These are phyloP conservation scores for Primulina eburnea DNA, from an alignment of 257 asterid genomes.

Conservation along the genomic window DNA sequence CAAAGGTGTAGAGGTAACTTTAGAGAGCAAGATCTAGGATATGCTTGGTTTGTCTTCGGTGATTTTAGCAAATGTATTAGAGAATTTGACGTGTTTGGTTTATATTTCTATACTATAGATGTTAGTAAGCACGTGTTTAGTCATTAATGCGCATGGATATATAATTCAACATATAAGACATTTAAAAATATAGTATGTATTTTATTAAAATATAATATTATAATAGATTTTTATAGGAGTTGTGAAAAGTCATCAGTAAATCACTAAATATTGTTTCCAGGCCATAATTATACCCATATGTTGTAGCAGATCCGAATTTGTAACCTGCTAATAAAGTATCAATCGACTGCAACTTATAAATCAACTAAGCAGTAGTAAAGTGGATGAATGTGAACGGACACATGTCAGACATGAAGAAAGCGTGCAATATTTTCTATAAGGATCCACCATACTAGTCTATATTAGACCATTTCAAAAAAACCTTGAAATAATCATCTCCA, in stretches of 20 bases:
- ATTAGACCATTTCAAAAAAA: conserved; percentile 3
- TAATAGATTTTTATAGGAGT: background rate
- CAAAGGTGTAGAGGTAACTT: conserved; percentile 5
- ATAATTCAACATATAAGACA: background rate
- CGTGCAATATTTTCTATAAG: conserved; percentile 12
- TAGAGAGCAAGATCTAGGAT: background rate
- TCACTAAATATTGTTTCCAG: no score
- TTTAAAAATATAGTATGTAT: no score
- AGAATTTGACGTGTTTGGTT: background rate
- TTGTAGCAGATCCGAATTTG: background rate
- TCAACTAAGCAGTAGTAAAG: background rate
- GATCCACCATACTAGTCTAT: conserved; percentile 8
- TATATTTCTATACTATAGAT: background rate
- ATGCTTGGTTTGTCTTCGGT: background rate
- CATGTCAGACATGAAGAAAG: background rate
- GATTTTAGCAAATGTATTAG: background rate
- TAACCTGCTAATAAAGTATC: background rate
- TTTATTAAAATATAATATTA: no score
- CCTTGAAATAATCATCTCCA: conserved; percentile 6
- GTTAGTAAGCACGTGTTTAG: background rate
- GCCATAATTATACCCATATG: no score
- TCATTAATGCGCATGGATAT: background rate
- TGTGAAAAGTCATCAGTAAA: background rate
- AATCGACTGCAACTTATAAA: conserved; percentile 7
- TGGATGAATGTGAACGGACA: background rate